Evolutionary conservation across 2,329 filamentous ascomycete genomes (phyloP), one percentile per base, ranked within the genome.

Genomic region (Myriosclerotinia scirpicola): DNA sequence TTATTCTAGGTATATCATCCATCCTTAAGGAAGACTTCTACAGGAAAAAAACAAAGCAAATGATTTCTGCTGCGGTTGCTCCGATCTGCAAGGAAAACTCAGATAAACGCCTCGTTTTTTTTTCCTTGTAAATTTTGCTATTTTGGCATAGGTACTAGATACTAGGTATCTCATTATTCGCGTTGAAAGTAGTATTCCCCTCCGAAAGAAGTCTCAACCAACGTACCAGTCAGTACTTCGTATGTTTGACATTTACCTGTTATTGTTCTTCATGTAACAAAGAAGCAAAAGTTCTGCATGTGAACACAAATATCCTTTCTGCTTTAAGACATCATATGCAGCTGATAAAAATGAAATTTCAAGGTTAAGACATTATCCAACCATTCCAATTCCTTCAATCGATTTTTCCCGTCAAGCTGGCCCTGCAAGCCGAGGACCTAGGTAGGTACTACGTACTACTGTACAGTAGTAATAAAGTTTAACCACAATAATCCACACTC

Each of bases 321-420:
- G 7, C 40, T 64, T 48, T 17, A 26, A 56, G 53, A 50, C 42
- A 38, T 22, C 0, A 48, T 7, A 46, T 55, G 40, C 62, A 64
- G 62, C 62, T 50, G 62, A 64, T 58, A 46, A 64, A 64, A 64
- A 15, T 64, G n/a, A 48, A n/a, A 36, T 64, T 55, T 58, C 62
- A 64, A 58, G 61, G 61, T 64, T 64, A 36, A 46, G 20, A 46
- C n/a, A 48, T 60, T 60, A 60, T 48, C 56, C 56, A 48, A 46
- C 55, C 55, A 59, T 17, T 46, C 55, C 30, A 34, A 46, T 46
- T 46, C 42, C 40, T 59, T 46, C 42, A 36, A 46, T 59, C 11
- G 42, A 40, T 22, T 46, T 44, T 59, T 20, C 40, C 40, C 55
- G 55, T 26, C 42, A 17, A 44, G 20, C 34, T 59, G 40, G 17